Base-by-base conservation (phyloP, 805 yeast species). In the Barnettozyma botsteinii region DNA sequence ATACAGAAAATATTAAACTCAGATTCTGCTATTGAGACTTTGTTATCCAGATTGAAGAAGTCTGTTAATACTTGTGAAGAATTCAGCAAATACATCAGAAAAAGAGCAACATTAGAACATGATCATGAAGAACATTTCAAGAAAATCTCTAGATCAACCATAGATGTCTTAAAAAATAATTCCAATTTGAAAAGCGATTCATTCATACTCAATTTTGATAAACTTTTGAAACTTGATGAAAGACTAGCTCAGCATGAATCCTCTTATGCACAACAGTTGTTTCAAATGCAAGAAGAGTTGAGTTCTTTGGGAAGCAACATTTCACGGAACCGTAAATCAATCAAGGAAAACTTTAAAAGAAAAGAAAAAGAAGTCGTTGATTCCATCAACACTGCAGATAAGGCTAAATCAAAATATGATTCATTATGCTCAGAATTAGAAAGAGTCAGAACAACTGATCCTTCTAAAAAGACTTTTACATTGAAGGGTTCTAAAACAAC, bases 391-490 rank as follows among this genome's bases (percentile, higher is more conserved):
- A 74, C 76, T 31, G 96, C 95, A 2, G 96, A 86, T 49, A 91
- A 91, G 73, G 94, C 97, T 13, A 85, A 84, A 60, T 51, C 66
- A 26, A 79, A 78, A 57, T 91, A 93, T 59, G 77, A 75, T 55
- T 79, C 85, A 38, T 64, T 88, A 20, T 87, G 96, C 54, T 83
- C 79, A 39, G 98, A 93, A 51, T 74, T 86, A 60, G 97, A 91
- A 50, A 81, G 83, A 51, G 71, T 88, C 32, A 78, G 82, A 55
- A 72, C 79, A 31, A 73, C 85, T 0, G 97, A 91, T 57, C 96
- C 95, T 17, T 72, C 82, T 42, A 85, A 84, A 60, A 86, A 86
- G 51, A 82, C 84, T 47, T 79, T 89, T 37, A 77, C 91, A 3
- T 72, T 93, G 57, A 85, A 85, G 56, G 82, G 84, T 44, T 75